Conservation (phyloP, 805 yeast genomes). For the Teunomyces pallodes region DNA sequence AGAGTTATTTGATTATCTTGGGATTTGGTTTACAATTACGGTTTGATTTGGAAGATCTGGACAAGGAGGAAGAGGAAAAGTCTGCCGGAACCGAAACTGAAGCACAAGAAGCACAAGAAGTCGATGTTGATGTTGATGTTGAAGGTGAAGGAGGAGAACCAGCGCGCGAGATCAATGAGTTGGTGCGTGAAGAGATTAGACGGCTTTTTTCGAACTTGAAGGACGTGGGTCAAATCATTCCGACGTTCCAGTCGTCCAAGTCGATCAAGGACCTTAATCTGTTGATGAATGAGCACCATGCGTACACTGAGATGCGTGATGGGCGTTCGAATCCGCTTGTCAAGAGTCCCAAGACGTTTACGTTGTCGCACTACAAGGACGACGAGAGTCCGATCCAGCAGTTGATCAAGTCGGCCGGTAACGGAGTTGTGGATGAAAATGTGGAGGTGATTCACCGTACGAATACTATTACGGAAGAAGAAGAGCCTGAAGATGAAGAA, state of each 20-base stretch:
- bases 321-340: slow-evolving; percentile 20
- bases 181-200: slow-evolving; percentile 33
- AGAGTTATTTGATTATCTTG: slow-evolving; percentile 42
- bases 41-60: slow-evolving; percentile 38
- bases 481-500: slow-evolving; percentile 29
- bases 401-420: slow-evolving; percentile 24
- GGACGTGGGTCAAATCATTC: slow-evolving; percentile 32
- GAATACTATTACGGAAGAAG: slow-evolving; percentile 40
- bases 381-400: slow-evolving; percentile 37
- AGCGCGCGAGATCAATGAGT: slow-evolving; percentile 30
- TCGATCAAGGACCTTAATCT: slow-evolving; percentile 20
- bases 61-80: slow-evolving; percentile 17
- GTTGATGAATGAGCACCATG: slow-evolving; percentile 2
- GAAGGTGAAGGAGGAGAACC: slow-evolving; percentile 4
- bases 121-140: slow-evolving; percentile 3
- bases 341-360: slow-evolving; percentile 42
- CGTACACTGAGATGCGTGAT: not conserved
- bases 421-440: slow-evolving; percentile 2
- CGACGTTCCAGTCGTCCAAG: slow-evolving; percentile 30
- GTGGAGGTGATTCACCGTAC: slow-evolving; percentile 29
- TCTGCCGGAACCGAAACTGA: not conserved
- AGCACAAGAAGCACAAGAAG: not conserved
- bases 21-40: slow-evolving; percentile 49
- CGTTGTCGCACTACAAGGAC: slow-evolving; percentile 35
- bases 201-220: slow-evolving; percentile 29